Percentiles rank a stretch among this genome's conserved stretches.
These are phyloP conservation scores for Xylaria sp. DNA, from an alignment of 2,329 filamentous ascomycete genomes.

Conservation along the genomic window DNA sequence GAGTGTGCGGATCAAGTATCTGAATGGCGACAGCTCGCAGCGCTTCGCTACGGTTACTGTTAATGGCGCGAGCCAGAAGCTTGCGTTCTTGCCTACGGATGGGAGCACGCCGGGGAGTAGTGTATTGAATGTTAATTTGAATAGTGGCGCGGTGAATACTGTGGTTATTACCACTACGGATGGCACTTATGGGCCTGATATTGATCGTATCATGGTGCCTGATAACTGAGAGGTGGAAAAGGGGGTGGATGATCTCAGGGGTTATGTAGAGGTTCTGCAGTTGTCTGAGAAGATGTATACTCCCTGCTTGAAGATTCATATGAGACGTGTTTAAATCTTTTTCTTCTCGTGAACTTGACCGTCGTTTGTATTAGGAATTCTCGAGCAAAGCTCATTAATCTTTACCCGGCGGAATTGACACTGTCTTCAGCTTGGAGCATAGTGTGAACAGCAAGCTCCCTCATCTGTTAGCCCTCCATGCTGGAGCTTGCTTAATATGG, in stretches of 20 bases:
- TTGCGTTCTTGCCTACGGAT: constrained; percentile 66
- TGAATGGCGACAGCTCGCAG: constrained; percentile 65
- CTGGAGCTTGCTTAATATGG: no score
- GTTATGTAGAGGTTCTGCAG: not conserved
- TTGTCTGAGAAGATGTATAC: no score
- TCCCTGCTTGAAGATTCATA: not conserved
- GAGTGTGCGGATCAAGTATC: constrained; percentile 65
- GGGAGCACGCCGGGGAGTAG: constrained; percentile 58
- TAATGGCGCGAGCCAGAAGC: constrained; percentile 61
- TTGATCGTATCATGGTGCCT: constrained; percentile 66
- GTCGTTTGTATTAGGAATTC: no score
- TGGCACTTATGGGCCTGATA: constrained; percentile 61
- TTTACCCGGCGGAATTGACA: no score
- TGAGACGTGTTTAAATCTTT: not conserved
- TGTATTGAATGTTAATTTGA: constrained; percentile 60
- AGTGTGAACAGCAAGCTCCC: no score
- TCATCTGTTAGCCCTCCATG: no score
- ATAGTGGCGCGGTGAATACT: constrained; percentile 59
- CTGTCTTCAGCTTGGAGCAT: no score
- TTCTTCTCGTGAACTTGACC: no score
- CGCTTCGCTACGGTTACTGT: constrained; percentile 66
- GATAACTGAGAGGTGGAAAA: constrained; percentile 25
- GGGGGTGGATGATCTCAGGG: not conserved
- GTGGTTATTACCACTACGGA: constrained; percentile 57
- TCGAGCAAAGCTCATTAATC: no score